These are phyloP conservation scores for Astrothelium macrocarpum DNA, from an alignment of 495 filamentous ascomycete species.

Conservation along the genomic window DNA sequence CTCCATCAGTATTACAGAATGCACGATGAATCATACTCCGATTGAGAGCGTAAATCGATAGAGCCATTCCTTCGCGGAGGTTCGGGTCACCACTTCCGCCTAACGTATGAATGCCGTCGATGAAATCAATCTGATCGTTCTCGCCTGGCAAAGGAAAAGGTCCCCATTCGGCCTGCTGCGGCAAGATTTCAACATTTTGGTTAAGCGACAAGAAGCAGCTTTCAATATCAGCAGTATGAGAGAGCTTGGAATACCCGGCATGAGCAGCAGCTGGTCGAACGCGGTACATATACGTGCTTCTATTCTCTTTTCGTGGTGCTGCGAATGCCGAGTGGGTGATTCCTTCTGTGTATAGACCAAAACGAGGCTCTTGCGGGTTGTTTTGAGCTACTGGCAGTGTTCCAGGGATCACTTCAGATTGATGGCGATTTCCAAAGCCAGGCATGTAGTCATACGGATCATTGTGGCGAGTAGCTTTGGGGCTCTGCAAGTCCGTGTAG, in stretches of 20 bases:
- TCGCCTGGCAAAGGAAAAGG: conserved; percentile 12
- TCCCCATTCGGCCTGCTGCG: conserved; percentile 14
- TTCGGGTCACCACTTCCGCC: conserved; percentile 14
- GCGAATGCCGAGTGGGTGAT: conserved; percentile 12
- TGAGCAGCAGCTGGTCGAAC: conserved; percentile 16
- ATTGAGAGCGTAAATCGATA: conserved; percentile 12
- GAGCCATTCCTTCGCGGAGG: conserved; percentile 12
- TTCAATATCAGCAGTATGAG: background rate
- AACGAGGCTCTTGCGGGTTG: conserved; percentile 10
- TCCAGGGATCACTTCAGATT: conserved; percentile 14
- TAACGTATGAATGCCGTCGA: conserved; percentile 9
- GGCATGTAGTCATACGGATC: conserved; percentile 12
- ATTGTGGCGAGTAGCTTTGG: background rate
- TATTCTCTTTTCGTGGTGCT: conserved; percentile 10
- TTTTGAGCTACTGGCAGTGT: conserved; percentile 13
- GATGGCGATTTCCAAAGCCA: conserved; percentile 12
- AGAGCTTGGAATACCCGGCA: background rate
- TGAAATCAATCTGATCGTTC: conserved; percentile 8
- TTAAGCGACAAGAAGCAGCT: background rate
- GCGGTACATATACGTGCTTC: conserved; percentile 16
- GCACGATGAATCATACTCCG: conserved; percentile 13
- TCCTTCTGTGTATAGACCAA: conserved; percentile 15
- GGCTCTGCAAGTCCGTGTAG: background rate
- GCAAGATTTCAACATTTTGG: conserved; percentile 9
- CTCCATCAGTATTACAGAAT: conserved; percentile 22